Base-by-base conservation (phyloP, 2,329 filamentous ascomycete genomes). In the Trichoderma hamatum region DNA sequence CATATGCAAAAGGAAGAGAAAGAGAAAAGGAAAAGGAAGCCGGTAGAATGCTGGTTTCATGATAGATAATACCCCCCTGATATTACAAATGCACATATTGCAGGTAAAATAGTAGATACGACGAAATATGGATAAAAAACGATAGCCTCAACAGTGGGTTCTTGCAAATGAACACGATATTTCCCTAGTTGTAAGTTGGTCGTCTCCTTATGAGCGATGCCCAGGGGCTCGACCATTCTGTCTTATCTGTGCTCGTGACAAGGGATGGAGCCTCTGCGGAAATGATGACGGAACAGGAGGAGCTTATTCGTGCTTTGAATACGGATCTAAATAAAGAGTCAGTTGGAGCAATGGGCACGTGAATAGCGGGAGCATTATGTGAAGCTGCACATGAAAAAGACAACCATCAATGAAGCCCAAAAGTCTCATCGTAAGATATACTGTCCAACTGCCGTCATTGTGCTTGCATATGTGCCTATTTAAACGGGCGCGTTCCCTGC, bases 11-110 rank as follows among this genome's bases (percentile, higher is more conserved):
- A 43, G 39, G 16, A 43, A 43, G 39, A 43, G 19, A 43, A 10
- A 43, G 39, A 43, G 39, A 43, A 19, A 9, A 43, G n/a, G 39
- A 34, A 34, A 10, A 13, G 21, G 64, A 39, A 21, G 46, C 49
- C 32, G 68, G 68, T 30, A 34, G 63, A 58, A 19, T n/a, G 34
- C 51, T 51, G 34, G 55, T 52, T 43, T 54, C 30, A 55, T 28
- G 39, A 59, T 26, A 14, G 46, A 66, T 36, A 60, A 65, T 69
- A 65, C 61, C 68, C 61, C 36, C 39, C 43, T 11, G 49, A 66
- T 39, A 43, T 60, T 60, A 43, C 56, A 59, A 19, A 30, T 39
- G 65, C 21, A 66, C n/a, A 59, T 67, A 43, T 19, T n/a, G 10
- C 46, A 49, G 46, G 46, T 11, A 67, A 55, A 58, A 58, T 21